Conservation (phyloP, 192 early-diverging fungal species). For the Lunasporangiospora selenospora region DNA sequence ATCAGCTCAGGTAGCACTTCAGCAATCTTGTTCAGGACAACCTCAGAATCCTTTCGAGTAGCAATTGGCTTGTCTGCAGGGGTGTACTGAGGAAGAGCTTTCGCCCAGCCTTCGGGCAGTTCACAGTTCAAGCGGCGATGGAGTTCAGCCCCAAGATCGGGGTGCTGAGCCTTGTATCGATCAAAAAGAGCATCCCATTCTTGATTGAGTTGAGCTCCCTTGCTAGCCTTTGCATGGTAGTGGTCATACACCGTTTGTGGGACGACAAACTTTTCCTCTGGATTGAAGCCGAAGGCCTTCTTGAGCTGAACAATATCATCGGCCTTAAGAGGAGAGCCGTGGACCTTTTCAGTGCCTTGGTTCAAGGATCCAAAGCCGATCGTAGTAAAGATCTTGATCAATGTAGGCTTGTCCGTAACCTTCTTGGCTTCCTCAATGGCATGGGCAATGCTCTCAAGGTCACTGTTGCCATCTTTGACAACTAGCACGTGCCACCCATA, state of each 20-base stretch:
- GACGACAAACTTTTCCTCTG: conserved; percentile 76
- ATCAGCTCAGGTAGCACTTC: conserved; percentile 84
- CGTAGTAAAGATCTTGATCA: conserved; percentile 90
- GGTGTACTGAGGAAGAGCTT: conserved; percentile 80
- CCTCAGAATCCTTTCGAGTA: conserved; percentile 90
- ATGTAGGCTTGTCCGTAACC: conserved; percentile 86
- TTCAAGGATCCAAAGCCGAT: conserved; percentile 94
- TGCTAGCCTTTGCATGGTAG: conserved; percentile 53
- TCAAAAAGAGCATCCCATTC: conserved; percentile 82
- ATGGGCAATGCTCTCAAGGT: conserved; percentile 69
- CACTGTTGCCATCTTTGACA: conserved; percentile 83
- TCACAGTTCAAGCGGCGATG: conserved; percentile 76
- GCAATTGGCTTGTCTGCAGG: conserved; percentile 81
- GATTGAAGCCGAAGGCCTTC: conserved; percentile 83
- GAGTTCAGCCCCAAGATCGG: conserved; percentile 74
- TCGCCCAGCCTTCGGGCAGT: conserved; percentile 76
- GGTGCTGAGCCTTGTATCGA: conserved; percentile 71
- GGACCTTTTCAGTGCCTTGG: conserved; percentile 91
- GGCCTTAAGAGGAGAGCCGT: conserved; percentile 84
- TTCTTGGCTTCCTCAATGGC: conserved; percentile 85
- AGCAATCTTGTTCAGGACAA: conserved; percentile 82
- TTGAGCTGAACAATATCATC: conserved; percentile 85
- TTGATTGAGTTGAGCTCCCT: conserved; percentile 69
- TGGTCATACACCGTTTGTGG: conserved; percentile 65
- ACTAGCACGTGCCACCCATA: conserved; percentile 93